Evolutionary conservation across 1,284 basidiomycete genomes (phyloP).

Genomic region (Xerocomus nothofagi): DNA sequence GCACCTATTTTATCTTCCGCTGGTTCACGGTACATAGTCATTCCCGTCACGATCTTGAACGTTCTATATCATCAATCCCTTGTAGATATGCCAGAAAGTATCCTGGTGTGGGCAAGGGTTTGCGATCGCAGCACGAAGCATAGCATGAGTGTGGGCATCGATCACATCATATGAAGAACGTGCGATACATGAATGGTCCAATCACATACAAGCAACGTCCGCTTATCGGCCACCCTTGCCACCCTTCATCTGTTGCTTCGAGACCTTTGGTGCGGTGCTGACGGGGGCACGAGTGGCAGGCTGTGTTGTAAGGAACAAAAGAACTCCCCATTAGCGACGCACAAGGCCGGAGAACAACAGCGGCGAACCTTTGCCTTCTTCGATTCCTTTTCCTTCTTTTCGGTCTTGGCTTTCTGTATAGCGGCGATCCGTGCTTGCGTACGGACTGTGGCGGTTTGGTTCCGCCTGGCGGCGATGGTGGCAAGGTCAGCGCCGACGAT

Average conservation of each 20-base stretch:
- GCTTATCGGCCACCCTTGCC: conserved; percentile 67
- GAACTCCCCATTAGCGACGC: not conserved
- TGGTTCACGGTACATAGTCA: conserved; percentile 7
- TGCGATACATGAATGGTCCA: conserved; percentile 26
- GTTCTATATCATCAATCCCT: conserved; percentile 22
- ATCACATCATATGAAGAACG: conserved; percentile 19
- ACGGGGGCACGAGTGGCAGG: conserved; percentile 49
- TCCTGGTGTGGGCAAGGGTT: not conserved
- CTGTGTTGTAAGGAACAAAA: conserved; percentile 34
- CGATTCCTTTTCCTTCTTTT: conserved; percentile 95
- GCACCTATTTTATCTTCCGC: conserved; percentile 8
- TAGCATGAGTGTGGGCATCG: conserved; percentile 15
- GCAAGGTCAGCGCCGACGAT: conserved; percentile 96
- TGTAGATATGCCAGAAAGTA: conserved; percentile 3
- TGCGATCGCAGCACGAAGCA: conserved; percentile 7
- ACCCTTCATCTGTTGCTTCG: conserved; percentile 96
- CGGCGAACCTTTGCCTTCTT: conserved; percentile 85
- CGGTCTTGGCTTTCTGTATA: conserved; percentile 89
- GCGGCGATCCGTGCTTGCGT: conserved; percentile 80
- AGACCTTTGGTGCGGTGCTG: conserved; percentile 76
- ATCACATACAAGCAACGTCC: conserved; percentile 1
- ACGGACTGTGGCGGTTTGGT: conserved; percentile 87
- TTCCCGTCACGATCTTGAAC: conserved; percentile 10
- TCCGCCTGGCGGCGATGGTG: conserved; percentile 88
- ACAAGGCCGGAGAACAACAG: not conserved